Evolutionary conservation across 2,329 filamentous ascomycete genomes (phyloP).

Genomic region (Scytalidium lignicola): DNA sequence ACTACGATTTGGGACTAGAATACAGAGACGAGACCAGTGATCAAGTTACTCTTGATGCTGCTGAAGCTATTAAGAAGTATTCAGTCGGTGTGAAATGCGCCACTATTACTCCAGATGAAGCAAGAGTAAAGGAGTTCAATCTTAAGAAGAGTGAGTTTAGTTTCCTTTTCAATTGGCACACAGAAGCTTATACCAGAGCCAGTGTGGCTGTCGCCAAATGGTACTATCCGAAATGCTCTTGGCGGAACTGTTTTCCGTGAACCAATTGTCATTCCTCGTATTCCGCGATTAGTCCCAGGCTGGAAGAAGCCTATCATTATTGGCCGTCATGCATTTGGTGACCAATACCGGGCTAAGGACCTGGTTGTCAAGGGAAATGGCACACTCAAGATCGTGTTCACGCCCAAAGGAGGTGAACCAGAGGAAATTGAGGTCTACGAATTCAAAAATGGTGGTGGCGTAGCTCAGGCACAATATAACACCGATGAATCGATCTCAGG

Average conservation of each 20-base stretch:
- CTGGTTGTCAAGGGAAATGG: constrained; percentile 75
- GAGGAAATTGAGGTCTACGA: constrained; percentile 86
- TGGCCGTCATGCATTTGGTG: constrained; percentile 94
- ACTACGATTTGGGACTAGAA: constrained; percentile 89
- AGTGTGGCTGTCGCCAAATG: constrained; percentile 99
- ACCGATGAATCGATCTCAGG: constrained; percentile 91
- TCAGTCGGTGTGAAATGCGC: constrained; percentile 98
- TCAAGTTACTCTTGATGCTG: constrained; percentile 90
- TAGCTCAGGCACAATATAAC: constrained; percentile 97
- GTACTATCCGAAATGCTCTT: constrained; percentile 70
- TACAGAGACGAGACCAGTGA: constrained; percentile 97
- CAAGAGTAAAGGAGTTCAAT: constrained; percentile 94
- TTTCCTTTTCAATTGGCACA: constrained; percentile 1
- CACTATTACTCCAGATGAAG: constrained; percentile 97
- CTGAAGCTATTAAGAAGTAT: constrained; percentile 98
- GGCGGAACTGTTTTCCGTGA: constrained; percentile 98
- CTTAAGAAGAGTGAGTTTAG: constrained; percentile 84
- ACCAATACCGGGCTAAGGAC: constrained; percentile 98
- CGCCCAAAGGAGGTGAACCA: constrained; percentile 74
- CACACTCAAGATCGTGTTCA: constrained; percentile 92
- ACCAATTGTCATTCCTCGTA: constrained; percentile 91
- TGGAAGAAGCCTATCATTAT: constrained; percentile 99
- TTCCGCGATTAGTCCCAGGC: constrained; percentile 89
- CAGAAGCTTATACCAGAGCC: constrained; percentile 13
- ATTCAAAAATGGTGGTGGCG: constrained; percentile 80